Evolutionary conservation across 202 grass and related monocot genomes (phyloP).

Genomic region (Cymbopogon flexuosus): DNA sequence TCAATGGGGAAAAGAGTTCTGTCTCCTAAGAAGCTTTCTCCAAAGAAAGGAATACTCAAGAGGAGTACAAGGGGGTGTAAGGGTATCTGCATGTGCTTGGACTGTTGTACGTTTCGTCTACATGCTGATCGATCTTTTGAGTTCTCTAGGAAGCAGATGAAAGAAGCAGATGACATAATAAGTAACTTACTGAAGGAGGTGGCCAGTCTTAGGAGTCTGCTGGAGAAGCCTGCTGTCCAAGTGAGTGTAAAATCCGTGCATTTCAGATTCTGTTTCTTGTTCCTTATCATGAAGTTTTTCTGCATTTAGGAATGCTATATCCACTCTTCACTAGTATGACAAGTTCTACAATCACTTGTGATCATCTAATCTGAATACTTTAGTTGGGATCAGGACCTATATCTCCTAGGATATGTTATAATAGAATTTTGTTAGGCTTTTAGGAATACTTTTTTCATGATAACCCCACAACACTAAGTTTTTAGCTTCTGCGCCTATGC

Average conservation of each 20-base stretch:
- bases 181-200: conserved; percentile 56
- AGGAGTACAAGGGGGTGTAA: conserved; percentile 58
- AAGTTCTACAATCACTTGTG: neutral
- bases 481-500: neutral
- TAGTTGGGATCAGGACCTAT: neutral
- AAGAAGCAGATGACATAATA: conserved; percentile 77
- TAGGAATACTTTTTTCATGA: neutral
- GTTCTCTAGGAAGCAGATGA: conserved; percentile 85
- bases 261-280: conserved; percentile 7
- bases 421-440: neutral
- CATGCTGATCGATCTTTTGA: conserved; percentile 64
- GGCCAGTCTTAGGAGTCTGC: conserved; percentile 43
- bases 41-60: conserved; percentile 70
- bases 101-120: conserved; percentile 61
- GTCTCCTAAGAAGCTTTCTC: conserved; percentile 42
- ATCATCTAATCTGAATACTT: neutral
- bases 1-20: conserved; percentile 8
- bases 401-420: neutral
- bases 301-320: conserved; percentile 4
- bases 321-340: neutral
- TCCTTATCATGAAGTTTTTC: neutral
- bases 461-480: neutral
- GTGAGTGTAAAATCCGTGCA: conserved; percentile 29
- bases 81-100: conserved; percentile 83
- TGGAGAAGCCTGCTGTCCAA: conserved; percentile 53